Evolutionary conservation across 208 protist genomes (phyloP).

Genomic region (Leishmania aethiopica): DNA sequence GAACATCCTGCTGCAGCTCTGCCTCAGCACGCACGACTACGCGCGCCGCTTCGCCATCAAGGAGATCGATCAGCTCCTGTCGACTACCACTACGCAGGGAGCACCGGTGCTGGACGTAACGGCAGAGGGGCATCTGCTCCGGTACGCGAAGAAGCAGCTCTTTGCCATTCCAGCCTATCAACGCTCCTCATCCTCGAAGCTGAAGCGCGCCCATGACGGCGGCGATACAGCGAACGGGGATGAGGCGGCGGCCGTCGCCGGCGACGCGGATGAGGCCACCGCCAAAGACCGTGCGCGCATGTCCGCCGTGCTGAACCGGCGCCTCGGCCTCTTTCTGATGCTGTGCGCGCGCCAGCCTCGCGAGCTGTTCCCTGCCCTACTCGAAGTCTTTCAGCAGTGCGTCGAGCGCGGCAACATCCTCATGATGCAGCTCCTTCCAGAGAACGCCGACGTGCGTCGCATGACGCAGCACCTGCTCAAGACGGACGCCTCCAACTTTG

Average conservation of each 20-base stretch:
- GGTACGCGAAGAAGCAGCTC: constrained; percentile 70
- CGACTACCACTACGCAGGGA: constrained; percentile 12
- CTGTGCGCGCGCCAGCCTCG: constrained; percentile 76
- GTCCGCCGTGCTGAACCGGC: constrained; percentile 46
- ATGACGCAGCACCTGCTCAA: constrained; percentile 69
- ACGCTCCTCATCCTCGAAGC: constrained; percentile 11
- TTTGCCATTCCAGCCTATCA: constrained; percentile 54
- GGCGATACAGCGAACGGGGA: constrained; percentile 9
- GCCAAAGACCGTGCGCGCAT: constrained; percentile 32
- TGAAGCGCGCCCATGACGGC: constrained; percentile 25
- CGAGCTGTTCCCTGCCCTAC: constrained; percentile 62
- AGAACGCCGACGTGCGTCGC: constrained; percentile 57
- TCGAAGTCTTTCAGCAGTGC: constrained; percentile 72
- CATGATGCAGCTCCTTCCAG: constrained; percentile 58
- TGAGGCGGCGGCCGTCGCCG: constrained; percentile 9
- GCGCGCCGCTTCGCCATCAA: constrained; percentile 65
- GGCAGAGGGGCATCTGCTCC: constrained; percentile 55
- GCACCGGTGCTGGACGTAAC: constrained; percentile 41
- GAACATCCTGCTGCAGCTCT: constrained; percentile 70
- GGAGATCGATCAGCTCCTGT: constrained; percentile 49
- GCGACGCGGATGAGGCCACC: constrained; percentile 23
- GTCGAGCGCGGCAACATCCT: constrained; percentile 50
- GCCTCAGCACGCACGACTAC: constrained; percentile 44
- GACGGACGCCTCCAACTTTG: constrained; percentile 46
- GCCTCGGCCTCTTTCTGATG: constrained; percentile 74